Conservation (phyloP, 2,329 filamentous ascomycete species). For the Colletotrichum endophyticum region DNA sequence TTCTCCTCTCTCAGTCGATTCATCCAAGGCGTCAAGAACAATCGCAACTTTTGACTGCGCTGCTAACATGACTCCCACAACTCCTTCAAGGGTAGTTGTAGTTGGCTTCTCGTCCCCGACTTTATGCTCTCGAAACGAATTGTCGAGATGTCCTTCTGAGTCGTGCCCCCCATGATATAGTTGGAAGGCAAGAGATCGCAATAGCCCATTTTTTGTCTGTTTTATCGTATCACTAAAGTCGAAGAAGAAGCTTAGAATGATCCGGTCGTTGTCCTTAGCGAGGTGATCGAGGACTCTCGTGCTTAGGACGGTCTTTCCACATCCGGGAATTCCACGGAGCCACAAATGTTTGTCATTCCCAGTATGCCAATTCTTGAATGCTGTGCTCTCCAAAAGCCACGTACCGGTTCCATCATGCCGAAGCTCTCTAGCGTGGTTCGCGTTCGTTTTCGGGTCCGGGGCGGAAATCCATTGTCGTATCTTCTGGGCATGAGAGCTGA, state of each 20-base stretch:
- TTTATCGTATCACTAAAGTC: constrained; percentile 25
- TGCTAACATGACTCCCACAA: not conserved
- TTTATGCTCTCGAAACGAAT: not conserved
- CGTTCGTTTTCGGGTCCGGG: constrained; percentile 13
- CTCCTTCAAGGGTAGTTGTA: not conserved
- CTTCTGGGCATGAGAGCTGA: not conserved
- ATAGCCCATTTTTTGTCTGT: constrained; percentile 15
- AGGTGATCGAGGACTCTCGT: constrained; percentile 22
- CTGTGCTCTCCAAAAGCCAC: constrained; percentile 15
- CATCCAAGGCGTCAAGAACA: not conserved
- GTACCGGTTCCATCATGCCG: constrained; percentile 12
- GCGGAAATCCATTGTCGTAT: constrained; percentile 21
- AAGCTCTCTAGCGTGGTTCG: not conserved
- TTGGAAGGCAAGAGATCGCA: constrained; percentile 22
- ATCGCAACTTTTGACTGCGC: accelerated
- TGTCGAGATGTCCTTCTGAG: not conserved
- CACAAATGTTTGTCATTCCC: constrained; percentile 22
- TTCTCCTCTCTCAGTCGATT: not conserved
- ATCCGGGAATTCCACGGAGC: constrained; percentile 23
- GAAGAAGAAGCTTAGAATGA: constrained; percentile 23
- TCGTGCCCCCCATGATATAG: constrained; percentile 18
- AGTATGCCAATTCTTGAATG: constrained; percentile 17
- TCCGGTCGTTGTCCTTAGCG: not conserved
- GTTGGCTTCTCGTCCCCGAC: not conserved
- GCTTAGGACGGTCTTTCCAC: constrained; percentile 25